Base-by-base conservation (phyloP, 495 filamentous ascomycete species). In the Aspergillus nanangensis region DNA sequence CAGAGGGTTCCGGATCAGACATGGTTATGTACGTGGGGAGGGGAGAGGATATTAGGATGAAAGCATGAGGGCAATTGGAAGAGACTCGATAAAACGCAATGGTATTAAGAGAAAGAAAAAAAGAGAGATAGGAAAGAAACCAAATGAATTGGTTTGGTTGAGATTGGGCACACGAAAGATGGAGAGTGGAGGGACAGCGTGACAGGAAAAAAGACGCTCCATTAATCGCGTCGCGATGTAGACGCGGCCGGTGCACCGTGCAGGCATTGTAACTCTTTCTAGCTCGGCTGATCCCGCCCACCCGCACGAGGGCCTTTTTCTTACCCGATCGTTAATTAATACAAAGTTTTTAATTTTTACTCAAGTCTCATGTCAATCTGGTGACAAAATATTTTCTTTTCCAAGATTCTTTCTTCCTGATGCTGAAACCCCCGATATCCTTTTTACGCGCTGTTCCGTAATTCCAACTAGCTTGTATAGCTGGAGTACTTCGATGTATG, bases 181-280 rank as follows among this genome's bases (percentile, higher is more conserved):
- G 38, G 35, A 34, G 32, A 47, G 48, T 38, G 51, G 36, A 38
- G 47, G 42, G 33, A 41, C 40, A 33, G 24, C 34, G 46, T 46
- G 46, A 31, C 24, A 44, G 27, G 14, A 44, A 52, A 55, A 50
- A 51, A 60, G 44, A 45, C 48, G 51, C 48, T 53, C 44, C 44
- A 48, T 45, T 34, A 57, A 66, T 66, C 66, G 66, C 66, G 66
- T 70, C 66, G 65, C 65, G 63, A 60, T 68, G 66, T 62, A 51
- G 64, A 70, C 64, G 62, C 66, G 66, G 66, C 61, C 53, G 46
- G 52, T 29, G 50, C 43, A 47, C 35, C 45, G 52, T 53, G 50
- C 34, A 41, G 45, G 45, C 45, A 37, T 47, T 47, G 45, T 39
- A 47, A 44, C 22, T 33, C 20, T 25, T 24, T 20, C 20, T 37